These are phyloP conservation scores for Leccinum rimulosum DNA, from an alignment of 768 basidiomycete species.

Conservation along the genomic window DNA sequence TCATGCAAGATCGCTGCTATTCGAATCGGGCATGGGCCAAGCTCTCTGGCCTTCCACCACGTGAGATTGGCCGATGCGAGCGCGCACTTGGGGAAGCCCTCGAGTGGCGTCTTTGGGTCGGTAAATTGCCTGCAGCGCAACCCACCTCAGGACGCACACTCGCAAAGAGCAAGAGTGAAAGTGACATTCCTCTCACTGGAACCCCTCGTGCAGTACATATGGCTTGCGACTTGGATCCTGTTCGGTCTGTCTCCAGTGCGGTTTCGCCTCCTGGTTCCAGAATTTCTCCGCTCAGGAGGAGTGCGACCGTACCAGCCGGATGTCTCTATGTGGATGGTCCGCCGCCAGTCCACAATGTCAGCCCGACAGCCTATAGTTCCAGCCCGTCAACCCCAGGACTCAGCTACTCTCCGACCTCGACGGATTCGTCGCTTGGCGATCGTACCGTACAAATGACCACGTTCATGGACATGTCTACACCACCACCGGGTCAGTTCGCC, in stretches of 20 bases:
- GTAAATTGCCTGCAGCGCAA: constrained; percentile 51
- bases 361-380: constrained; percentile 26
- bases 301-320: constrained; percentile 42
- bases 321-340: constrained; percentile 24
- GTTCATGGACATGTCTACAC: constrained; percentile 45
- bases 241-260: background rate
- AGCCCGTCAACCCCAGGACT: constrained; percentile 58
- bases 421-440: constrained; percentile 55
- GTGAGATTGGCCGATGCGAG: constrained; percentile 88
- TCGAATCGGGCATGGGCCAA: constrained; percentile 95
- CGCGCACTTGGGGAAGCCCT: constrained; percentile 83
- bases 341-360: constrained; percentile 3
- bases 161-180: constrained; percentile 52
- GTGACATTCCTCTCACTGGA: constrained; percentile 25
- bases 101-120: constrained; percentile 92
- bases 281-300: constrained; percentile 35
- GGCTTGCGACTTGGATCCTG: constrained; percentile 2
- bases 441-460: constrained; percentile 55
- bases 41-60: constrained; percentile 80
- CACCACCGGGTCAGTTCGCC: constrained; percentile 37
- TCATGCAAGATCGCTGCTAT: constrained; percentile 90
- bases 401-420: constrained; percentile 58
- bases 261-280: constrained; percentile 16
- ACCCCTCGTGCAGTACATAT: background rate
- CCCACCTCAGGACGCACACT: constrained; percentile 39